Conservation (phyloP, 176 grass and related monocot species). For the bread wheat (Triticum aestivum) region DNA sequence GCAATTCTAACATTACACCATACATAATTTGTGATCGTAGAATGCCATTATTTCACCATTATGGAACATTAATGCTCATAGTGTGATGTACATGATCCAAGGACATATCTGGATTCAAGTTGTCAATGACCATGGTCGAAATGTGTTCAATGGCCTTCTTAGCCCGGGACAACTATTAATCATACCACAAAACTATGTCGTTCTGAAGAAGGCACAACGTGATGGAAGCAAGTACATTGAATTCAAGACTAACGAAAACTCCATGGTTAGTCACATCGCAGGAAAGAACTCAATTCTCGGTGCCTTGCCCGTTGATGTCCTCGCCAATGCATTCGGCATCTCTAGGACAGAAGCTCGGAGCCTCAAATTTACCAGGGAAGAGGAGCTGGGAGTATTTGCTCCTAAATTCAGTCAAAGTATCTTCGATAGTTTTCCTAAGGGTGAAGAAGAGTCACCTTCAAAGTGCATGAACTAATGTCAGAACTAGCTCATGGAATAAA, state of each 20-base stretch:
- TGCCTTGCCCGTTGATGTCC: constrained; percentile 22
- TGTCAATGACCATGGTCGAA: constrained; percentile 11
- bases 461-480: background rate
- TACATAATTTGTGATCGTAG: background rate
- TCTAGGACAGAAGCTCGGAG: background rate
- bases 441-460: background rate
- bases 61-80: constrained; percentile 49
- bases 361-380: background rate
- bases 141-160: background rate
- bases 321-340: background rate
- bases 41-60: constrained; percentile 23
- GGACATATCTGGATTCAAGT: constrained; percentile 25
- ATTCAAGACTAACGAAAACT: background rate
- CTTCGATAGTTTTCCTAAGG: background rate
- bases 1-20: background rate
- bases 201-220: background rate
- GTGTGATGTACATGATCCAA: constrained; percentile 34
- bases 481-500: background rate
- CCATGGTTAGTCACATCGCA: background rate
- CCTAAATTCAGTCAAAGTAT: background rate
- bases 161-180: background rate
- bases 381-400: background rate
- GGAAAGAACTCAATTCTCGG: constrained; percentile 23
- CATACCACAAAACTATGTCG: background rate
- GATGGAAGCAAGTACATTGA: background rate